Evolutionary conservation across 495 filamentous ascomycete species (phyloP), one percentile per base, ranked within the genome.

Genomic region (Ramalina intermedia): DNA sequence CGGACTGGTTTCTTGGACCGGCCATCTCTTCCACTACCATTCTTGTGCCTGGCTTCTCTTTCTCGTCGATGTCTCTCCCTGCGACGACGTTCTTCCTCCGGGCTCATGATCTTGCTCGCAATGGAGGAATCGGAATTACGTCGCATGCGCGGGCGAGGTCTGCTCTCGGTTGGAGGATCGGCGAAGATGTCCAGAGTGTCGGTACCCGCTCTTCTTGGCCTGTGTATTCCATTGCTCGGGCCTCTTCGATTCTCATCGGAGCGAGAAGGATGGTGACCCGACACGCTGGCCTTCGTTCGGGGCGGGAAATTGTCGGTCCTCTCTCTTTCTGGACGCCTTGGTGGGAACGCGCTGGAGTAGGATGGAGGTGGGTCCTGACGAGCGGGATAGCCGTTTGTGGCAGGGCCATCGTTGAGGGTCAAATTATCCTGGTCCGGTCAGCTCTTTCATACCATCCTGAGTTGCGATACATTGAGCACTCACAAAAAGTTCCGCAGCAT

Each of bases 61-160:
- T 94, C 86, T 41, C 78, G 79, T 23, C 78, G 76, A 53, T 76
- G 73, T 52, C 75, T 68, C 50, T 94, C 89, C 17, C 82, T 78
- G 26, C 80, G 69, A 50, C 81, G 81, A 50, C 72, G 76, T 60
- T 94, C 85, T 45, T 87, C 85, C 27, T 91, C 85, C 37, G 79
- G 72, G 46, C 76, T 73, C 49, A 85, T 60, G 0, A 71, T 71
- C 59, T 75, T 79, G 16, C 68, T 64, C 36, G 85, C 76, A 43
- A 91, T 72, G 0, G 93, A 99, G 0, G 91, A 93, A 48, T 96
- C 93, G 3, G 91, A 96, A 64, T 96, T 96, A 43, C 89, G 82
- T 55, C 93, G 78, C 8, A 76, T 77, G 40, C 83, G 78, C 48
- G 74, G 69, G 4, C 60, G 57, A 40, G 63, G 62, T 51, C 64